A percentile compares a stretch with the other conserved stretches of the same genome.
Evolutionary conservation across 768 basidiomycete species (phyloP).

Genomic region (Rhizopogon salebrosus): DNA sequence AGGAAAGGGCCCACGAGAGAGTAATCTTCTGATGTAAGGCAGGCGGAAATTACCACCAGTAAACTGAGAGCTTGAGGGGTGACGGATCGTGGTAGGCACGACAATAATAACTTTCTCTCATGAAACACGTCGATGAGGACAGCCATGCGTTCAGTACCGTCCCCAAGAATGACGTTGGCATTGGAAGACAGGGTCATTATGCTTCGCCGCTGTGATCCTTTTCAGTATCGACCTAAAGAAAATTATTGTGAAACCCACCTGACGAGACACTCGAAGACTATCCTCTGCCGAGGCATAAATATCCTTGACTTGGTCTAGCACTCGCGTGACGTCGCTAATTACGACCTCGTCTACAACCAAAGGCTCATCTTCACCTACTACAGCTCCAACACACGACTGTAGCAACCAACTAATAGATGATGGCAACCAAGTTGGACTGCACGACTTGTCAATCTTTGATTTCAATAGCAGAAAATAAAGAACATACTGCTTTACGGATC

Average conservation of each 20-base stretch:
- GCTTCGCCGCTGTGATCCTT: conserved; percentile 34
- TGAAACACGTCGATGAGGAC: conserved; percentile 33
- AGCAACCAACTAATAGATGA: conserved; percentile 26
- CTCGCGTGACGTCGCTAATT: conserved; percentile 37
- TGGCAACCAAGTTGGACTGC: conserved; percentile 22
- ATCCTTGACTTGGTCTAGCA: conserved; percentile 39
- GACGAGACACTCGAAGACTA: conserved; percentile 35
- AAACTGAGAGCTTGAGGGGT: conserved; percentile 47
- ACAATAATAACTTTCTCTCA: conserved; percentile 33
- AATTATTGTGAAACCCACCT: conserved; percentile 28
- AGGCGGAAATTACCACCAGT: conserved; percentile 55
- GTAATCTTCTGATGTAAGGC: conserved; percentile 47
- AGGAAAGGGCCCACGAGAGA: conserved; percentile 46
- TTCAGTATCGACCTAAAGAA: background rate
- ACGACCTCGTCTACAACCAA: conserved; percentile 33
- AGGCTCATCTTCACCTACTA: conserved; percentile 18
- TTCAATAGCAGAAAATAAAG: background rate
- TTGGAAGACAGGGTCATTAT: conserved; percentile 34
- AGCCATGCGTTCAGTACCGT: conserved; percentile 12
- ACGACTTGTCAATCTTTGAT: conserved; percentile 25
- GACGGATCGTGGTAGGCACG: conserved; percentile 42
- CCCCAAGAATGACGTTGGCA: conserved; percentile 8
- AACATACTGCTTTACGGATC: conserved; percentile 59
- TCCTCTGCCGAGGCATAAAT: conserved; percentile 50
- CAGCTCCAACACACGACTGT: conserved; percentile 14